Conservation (phyloP, 179 eudicot genomes). For the Spergularia azorica region DNA sequence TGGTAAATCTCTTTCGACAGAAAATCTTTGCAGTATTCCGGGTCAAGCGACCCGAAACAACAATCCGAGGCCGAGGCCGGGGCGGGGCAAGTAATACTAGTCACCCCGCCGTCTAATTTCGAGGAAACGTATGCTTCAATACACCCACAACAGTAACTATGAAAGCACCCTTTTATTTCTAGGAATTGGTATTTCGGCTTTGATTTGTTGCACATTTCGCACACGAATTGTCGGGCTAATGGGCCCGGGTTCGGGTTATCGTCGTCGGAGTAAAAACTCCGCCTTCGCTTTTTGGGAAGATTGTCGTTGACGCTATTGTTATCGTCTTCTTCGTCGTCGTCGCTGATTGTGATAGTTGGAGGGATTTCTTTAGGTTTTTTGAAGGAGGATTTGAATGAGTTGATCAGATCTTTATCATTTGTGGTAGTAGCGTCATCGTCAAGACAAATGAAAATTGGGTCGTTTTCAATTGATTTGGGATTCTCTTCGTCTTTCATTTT, state of each 20-base stretch:
- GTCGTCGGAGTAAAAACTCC: not conserved
- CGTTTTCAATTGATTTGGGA: not conserved
- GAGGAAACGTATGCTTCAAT: not conserved
- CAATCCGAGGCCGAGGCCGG: no score
- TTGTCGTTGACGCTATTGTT: not conserved
- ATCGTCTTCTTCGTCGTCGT: not conserved
- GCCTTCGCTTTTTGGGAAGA: not conserved
- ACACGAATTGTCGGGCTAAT: not conserved
- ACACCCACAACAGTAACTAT: not conserved
- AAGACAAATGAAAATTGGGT: not conserved
- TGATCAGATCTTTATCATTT: not conserved
- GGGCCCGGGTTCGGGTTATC: not conserved
- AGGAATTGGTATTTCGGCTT: not conserved
- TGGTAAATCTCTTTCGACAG: not conserved
- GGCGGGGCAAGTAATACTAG: not conserved
- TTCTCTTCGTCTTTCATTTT: not conserved
- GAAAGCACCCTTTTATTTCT: not conserved
- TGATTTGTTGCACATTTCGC: not conserved
- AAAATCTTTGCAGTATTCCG: not conserved
- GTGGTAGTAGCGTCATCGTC: not conserved
- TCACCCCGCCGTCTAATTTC: not conserved
- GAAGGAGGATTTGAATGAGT: not conserved
- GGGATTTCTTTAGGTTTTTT: no score
- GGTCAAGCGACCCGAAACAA: not conserved
- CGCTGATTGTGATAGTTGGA: not conserved